These are phyloP conservation scores for Sugiyamaella valdiviana DNA, from an alignment of 805 yeast species.

Conservation along the genomic window DNA sequence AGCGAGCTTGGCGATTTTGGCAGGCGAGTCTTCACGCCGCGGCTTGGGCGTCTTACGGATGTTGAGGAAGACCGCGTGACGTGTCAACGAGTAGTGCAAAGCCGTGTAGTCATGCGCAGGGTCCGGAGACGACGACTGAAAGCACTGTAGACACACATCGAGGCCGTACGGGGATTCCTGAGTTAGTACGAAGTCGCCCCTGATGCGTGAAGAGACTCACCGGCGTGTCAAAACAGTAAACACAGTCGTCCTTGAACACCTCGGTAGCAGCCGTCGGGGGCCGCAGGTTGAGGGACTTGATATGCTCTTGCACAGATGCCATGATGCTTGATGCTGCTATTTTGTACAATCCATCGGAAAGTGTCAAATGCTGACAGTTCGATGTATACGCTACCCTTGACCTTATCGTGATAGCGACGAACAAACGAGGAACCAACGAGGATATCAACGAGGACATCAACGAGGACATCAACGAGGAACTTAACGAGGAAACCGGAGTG, in stretches of 20 bases:
- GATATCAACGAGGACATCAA: not conserved
- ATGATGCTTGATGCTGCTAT: not conserved
- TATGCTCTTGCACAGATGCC: constrained; percentile 7
- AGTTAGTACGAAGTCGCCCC: not conserved
- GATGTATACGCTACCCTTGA: not conserved
- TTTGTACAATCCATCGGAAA: not conserved
- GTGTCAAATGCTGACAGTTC: not conserved
- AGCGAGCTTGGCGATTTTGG: constrained; percentile 60
- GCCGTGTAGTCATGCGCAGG: constrained; percentile 58
- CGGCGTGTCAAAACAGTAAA: constrained; percentile 73
- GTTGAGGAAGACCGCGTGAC: constrained; percentile 56
- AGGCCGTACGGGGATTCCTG: constrained; percentile 47
- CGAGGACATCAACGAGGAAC: not conserved
- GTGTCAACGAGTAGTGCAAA: constrained; percentile 47
- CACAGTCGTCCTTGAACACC: constrained; percentile 84
- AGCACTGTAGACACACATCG: constrained; percentile 70
- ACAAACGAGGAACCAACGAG: not conserved
- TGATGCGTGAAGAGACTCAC: constrained; percentile 23
- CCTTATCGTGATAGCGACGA: not conserved
- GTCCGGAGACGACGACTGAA: constrained; percentile 46
- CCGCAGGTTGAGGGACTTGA: constrained; percentile 10
- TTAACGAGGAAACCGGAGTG: not conserved
- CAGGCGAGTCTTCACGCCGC: constrained; percentile 29
- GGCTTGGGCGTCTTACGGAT: constrained; percentile 47
- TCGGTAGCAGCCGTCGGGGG: constrained; percentile 25